Evolutionary conservation across 2,329 filamentous ascomycete species (phyloP).

Genomic region (Xylaria sp.): DNA sequence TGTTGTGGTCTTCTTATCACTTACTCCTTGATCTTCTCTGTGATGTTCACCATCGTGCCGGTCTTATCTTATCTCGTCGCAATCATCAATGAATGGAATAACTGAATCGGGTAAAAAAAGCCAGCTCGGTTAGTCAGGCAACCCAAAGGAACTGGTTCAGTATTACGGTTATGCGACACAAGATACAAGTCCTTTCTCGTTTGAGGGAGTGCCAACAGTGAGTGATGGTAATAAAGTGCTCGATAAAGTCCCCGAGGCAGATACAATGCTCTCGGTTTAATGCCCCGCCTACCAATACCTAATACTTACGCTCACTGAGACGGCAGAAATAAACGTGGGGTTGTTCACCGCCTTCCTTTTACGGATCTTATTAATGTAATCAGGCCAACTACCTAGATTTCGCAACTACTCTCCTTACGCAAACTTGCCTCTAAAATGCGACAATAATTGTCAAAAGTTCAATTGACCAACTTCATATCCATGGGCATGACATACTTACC

Average conservation of each 20-base stretch:
- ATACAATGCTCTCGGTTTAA: slow-evolving; percentile 10
- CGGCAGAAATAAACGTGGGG: slow-evolving; percentile 41
- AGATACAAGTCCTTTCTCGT: neutral
- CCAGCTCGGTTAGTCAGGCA: neutral
- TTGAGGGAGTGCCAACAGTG: neutral
- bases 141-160: neutral
- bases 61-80: slow-evolving; percentile 25
- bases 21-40: slow-evolving; percentile 99
- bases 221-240: slow-evolving; percentile 1
- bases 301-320: neutral
- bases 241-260: neutral
- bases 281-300: slow-evolving; percentile 27
- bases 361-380: too few relatives aligned
- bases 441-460: neutral
- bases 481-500: too few relatives aligned
- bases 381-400: too few relatives aligned
- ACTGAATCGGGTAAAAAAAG: neutral
- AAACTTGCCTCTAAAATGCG: neutral
- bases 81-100: slow-evolving; percentile 8
- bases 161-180: neutral
- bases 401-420: too few relatives aligned
- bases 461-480: neutral
- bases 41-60: slow-evolving; percentile 94
- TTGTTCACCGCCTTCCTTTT: slow-evolving; percentile 36
- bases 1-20: slow-evolving; percentile 45